phyloP scores from a whole-genome alignment of 2,329 filamentous ascomycete genomes.

The Talaromyces sp. region DNA sequence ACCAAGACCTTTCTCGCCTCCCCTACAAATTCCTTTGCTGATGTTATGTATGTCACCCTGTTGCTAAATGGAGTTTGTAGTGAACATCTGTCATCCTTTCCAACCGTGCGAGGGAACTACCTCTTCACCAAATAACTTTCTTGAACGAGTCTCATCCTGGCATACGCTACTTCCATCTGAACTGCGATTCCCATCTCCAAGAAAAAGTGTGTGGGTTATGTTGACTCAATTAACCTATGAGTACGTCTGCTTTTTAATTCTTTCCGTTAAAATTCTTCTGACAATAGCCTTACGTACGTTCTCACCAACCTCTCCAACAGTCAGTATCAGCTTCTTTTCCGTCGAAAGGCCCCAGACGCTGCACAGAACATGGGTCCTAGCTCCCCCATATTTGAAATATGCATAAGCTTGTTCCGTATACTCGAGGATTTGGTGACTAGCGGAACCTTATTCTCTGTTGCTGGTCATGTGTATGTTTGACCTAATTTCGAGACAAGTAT shows the following conservation, averaged over 20 bases:
- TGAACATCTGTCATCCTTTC: neutral
- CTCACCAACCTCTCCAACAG: neutral
- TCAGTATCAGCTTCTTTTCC: constrained; percentile 11
- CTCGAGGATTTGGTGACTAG: constrained; percentile 19
- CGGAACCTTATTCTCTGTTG: constrained; percentile 12
- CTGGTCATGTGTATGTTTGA: constrained; percentile 11
- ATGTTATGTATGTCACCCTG: neutral
- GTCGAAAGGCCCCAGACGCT: constrained; percentile 13
- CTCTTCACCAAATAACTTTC: constrained; percentile 11
- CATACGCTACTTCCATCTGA: constrained; percentile 8
- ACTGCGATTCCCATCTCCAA: constrained; percentile 7
- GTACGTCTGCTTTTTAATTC: neutral
- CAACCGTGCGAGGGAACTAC: neutral
- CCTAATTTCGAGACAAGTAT: neutral
- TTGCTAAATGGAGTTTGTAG: neutral
- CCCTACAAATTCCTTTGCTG: neutral
- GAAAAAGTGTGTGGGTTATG: constrained; percentile 12
- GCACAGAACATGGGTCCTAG: constrained; percentile 11
- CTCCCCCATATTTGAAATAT: constrained; percentile 15
- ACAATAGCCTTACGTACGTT: neutral
- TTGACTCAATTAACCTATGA: constrained; percentile 13
- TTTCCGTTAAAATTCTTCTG: neutral
- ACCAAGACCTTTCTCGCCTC: neutral
- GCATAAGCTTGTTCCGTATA: constrained; percentile 16
- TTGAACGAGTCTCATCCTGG: constrained; percentile 14